Base-by-base conservation (phyloP, 352 stramenopile species). In the Globisporangium irregulare region DNA sequence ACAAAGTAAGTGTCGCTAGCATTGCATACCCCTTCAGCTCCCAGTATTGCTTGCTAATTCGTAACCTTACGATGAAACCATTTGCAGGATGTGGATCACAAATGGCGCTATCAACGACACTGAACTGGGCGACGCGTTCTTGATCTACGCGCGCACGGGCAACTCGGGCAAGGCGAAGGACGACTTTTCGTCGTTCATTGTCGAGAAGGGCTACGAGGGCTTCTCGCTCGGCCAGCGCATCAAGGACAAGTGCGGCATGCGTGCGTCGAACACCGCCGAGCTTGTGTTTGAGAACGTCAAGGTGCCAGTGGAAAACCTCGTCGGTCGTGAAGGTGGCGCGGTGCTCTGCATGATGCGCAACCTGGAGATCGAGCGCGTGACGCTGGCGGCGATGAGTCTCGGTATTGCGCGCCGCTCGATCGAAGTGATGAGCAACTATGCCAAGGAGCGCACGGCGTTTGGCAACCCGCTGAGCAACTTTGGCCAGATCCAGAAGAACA, bases 251-350 rank as follows among this genome's bases (percentile, higher is more conserved):
- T 97, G 97, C 59, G 97, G 97, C 65, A 99, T 99, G 96, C 87
- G 96, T 32, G 97, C 97, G 22, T 99, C 92, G 14, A 97, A 95
- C 68, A 99, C 98, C 25, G 97, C 97, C 9, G 98, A 99, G 80
- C 82, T 99, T 38, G 97, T 99, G 8, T 99, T 99, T 74, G 95
- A 99, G 66, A 97, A 99, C 78, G 98, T 98, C 74, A 83, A 88
- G 27, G 88, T 98, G 50, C 95, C 96, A 3, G 75, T 83, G 4
- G 92, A 91, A 43, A 98, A 99, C 84, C 75, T 99, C 34, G 86
- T 99, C 27, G 88, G 86, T 15, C 76, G 75, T 4, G 88, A 94
- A 73, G 88, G 86, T 32, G 73, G 80, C 48, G 88, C 88, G 8
- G 82, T 93, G 66, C 70, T 95, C 6, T 95, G 83, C 69, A 94